Evolutionary conservation across 2,329 filamentous ascomycete genomes (phyloP).

Genomic region (Sphaceloma murrayae): DNA sequence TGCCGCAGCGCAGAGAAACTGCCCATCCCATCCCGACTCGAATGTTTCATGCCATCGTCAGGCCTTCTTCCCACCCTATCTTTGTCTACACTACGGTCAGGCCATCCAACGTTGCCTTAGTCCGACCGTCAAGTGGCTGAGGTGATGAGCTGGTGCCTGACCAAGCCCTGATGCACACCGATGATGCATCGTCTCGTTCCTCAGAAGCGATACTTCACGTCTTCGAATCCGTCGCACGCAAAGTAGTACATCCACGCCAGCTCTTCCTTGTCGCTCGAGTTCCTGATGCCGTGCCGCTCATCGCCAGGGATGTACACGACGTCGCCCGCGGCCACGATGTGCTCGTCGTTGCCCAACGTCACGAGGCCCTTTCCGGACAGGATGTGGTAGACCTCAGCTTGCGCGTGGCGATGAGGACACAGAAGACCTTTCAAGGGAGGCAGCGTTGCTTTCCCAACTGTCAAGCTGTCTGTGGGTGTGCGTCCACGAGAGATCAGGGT

Average conservation of each 20-base stretch:
- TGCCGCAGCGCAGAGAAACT: too few relatives aligned
- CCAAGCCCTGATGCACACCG: neutral
- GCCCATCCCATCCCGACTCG: too few relatives aligned
- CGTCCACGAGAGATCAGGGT: constrained; percentile 32
- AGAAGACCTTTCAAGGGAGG: constrained; percentile 29
- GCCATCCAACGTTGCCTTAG: constrained; percentile 3
- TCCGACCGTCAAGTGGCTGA: neutral
- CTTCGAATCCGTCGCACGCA: constrained; percentile 30
- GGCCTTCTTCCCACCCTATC: too few relatives aligned
- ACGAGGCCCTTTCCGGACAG: constrained; percentile 31
- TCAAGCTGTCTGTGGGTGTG: constrained; percentile 31
- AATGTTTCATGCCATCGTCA: too few relatives aligned
- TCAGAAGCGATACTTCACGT: constrained; percentile 34
- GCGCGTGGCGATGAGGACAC: constrained; percentile 32
- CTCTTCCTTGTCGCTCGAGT: constrained; percentile 24
- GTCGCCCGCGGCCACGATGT: constrained; percentile 28
- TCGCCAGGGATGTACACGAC: constrained; percentile 36
- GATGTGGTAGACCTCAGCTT: constrained; percentile 39
- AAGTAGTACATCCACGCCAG: constrained; percentile 37
- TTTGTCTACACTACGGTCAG: too few relatives aligned
- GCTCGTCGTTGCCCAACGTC: constrained; percentile 30
- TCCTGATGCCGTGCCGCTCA: constrained; percentile 34
- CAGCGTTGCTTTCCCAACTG: constrained; percentile 32
- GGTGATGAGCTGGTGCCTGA: too few relatives aligned
- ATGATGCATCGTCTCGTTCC: neutral